Conservation (phyloP, 345 rosid genomes). For the Raphanus sativus region DNA sequence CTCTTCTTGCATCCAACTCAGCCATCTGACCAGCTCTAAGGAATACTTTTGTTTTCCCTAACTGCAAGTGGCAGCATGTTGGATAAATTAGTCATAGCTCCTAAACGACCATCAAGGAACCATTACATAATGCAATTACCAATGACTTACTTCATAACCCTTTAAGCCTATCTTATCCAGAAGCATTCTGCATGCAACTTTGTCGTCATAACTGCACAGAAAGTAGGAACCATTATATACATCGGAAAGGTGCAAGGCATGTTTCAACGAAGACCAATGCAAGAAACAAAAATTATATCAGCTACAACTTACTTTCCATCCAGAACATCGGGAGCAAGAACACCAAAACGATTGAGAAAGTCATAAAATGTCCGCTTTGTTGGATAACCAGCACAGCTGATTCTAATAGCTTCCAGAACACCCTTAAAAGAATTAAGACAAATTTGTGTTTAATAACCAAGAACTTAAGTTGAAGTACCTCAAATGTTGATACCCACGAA, state of each 20-base stretch:
- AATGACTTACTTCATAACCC: slow-evolving; percentile 83
- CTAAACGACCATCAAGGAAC: slow-evolving; percentile 5
- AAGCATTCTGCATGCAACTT: slow-evolving; percentile 88
- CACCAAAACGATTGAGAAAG: slow-evolving; percentile 93
- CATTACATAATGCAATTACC: background rate
- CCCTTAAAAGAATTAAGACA: slow-evolving; percentile 41
- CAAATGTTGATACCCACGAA: background rate
- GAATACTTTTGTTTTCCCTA: slow-evolving; percentile 92
- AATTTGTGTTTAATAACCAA: slow-evolving; percentile 2
- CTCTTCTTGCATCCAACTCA: slow-evolving; percentile 96
- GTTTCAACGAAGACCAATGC: background rate
- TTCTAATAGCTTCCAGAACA: slow-evolving; percentile 97
- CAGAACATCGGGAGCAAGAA: slow-evolving; percentile 93
- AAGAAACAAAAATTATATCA: slow-evolving; percentile 18
- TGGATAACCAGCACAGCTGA: slow-evolving; percentile 99
- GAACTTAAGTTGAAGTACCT: background rate
- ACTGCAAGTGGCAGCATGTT: slow-evolving; percentile 45
- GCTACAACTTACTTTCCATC: slow-evolving; percentile 70
- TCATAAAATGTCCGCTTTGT: slow-evolving; percentile 94
- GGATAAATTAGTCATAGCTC: slow-evolving; percentile 2
- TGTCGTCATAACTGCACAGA: slow-evolving; percentile 79
- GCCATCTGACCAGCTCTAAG: slow-evolving; percentile 99
- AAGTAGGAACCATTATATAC: slow-evolving; percentile 25
- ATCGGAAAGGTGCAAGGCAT: background rate
- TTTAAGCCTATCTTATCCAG: slow-evolving; percentile 84